phyloP scores from a whole-genome alignment of 495 filamentous ascomycete genomes.

The Parachaetomium inaequale region DNA sequence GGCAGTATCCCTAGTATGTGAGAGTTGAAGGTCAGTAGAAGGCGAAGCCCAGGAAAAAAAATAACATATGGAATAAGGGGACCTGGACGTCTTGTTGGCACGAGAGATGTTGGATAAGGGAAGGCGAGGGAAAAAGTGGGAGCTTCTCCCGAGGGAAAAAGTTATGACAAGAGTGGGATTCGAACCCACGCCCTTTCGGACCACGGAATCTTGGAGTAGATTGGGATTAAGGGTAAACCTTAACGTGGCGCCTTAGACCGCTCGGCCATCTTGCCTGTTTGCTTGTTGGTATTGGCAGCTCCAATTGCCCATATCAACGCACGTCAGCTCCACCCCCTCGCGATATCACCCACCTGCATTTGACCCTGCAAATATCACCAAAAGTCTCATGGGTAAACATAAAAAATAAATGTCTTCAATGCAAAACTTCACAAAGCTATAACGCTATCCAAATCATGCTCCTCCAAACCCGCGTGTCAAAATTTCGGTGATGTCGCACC shows the following conservation, averaged over 20 bases:
- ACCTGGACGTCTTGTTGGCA: too few species aligned
- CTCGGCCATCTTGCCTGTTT: conserved; percentile 26
- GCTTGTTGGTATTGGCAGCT: background rate
- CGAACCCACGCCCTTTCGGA: conserved; percentile 41
- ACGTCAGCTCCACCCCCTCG: background rate
- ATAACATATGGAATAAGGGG: too few species aligned
- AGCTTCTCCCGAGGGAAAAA: background rate
- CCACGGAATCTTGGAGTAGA: conserved; percentile 30
- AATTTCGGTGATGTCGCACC: conserved; percentile 32
- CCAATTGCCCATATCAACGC: background rate
- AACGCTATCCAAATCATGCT: conserved; percentile 1
- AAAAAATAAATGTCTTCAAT: background rate
- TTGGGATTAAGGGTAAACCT: conserved; percentile 26
- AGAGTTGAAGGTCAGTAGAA: too few species aligned
- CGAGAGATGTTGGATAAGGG: conserved; percentile 10
- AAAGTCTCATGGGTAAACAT: background rate
- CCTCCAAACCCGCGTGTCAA: conserved; percentile 18
- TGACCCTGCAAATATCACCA: background rate
- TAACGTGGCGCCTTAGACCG: conserved; percentile 31
- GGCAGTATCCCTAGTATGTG: too few species aligned
- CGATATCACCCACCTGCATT: too few species aligned
- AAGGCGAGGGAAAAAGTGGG: background rate
- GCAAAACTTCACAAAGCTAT: background rate
- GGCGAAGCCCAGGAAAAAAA: too few species aligned
- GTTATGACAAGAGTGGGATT: conserved; percentile 38